Conservation (phyloP, 2,329 filamentous ascomycete species). For the Aspergillus amoenus region DNA sequence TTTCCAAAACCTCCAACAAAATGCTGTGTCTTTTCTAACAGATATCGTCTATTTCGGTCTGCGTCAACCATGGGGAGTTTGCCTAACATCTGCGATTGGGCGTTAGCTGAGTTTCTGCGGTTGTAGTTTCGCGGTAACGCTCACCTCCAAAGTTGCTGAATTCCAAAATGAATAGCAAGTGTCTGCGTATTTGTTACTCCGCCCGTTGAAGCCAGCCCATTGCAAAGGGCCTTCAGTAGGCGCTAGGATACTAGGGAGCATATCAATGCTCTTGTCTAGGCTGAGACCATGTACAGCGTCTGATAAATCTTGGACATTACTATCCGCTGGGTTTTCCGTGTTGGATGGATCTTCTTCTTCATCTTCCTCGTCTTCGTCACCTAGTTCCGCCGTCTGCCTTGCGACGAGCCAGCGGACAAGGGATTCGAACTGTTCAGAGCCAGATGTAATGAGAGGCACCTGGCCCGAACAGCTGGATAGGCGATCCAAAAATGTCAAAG, state of each 20-base stretch:
- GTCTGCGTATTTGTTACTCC: constrained; percentile 86
- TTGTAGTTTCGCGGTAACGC: neutral
- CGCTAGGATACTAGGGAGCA: constrained; percentile 27
- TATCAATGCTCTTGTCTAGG: constrained; percentile 26
- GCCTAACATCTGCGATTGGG: constrained; percentile 56
- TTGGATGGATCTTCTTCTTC: constrained; percentile 1
- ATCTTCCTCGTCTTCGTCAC: constrained; percentile 41
- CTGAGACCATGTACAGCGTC: constrained; percentile 11
- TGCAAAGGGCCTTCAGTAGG: constrained; percentile 35
- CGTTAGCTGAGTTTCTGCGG: constrained; percentile 17
- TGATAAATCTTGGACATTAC: constrained; percentile 7
- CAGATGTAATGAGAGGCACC: constrained; percentile 26
- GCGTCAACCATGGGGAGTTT: constrained; percentile 59
- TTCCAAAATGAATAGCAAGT: constrained; percentile 98
- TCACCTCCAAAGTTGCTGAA: constrained; percentile 59
- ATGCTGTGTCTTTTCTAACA: constrained; percentile 85
- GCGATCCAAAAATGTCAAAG: constrained; percentile 72
- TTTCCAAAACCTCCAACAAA: constrained; percentile 81
- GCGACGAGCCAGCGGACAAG: constrained; percentile 59
- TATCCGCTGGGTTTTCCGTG: constrained; percentile 1
- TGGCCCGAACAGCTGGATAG: constrained; percentile 43
- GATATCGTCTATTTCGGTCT: constrained; percentile 67
- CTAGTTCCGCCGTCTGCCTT: constrained; percentile 63
- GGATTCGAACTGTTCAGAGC: constrained; percentile 32
- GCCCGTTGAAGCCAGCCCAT: constrained; percentile 80